A percentile compares a stretch with the other conserved stretches of the same genome.
phyloP scores from a whole-genome alignment of 257 asterid genomes.

The Petrea volubilis region DNA sequence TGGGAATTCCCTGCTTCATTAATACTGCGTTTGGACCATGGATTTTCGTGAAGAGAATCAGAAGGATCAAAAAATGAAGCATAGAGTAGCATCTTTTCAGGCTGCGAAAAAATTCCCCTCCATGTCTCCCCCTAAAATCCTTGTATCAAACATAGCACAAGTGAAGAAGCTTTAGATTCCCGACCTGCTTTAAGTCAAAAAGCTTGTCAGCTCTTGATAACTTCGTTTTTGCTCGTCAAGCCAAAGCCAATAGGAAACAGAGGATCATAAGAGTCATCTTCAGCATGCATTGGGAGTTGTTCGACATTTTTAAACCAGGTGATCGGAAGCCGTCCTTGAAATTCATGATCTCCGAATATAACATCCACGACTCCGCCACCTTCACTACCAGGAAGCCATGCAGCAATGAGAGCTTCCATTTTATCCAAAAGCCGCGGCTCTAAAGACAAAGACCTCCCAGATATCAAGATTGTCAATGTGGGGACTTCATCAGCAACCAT shows the following conservation, averaged over 20 bases:
- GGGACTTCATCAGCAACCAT: conserved; percentile 58
- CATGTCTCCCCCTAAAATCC: no score
- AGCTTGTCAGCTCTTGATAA: conserved; percentile 24
- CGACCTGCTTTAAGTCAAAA: not conserved
- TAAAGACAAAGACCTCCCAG: conserved; percentile 76
- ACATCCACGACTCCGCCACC: conserved; percentile 70
- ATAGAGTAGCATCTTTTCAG: no score
- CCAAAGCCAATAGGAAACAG: conserved; percentile 72
- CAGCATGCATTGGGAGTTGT: conserved; percentile 65
- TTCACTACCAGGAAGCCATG: conserved; percentile 94
- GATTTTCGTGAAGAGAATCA: no score
- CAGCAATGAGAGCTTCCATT: conserved; percentile 70
- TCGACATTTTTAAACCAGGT: conserved; percentile 71
- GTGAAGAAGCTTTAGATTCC: not conserved
- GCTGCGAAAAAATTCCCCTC: no score
- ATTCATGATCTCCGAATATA: conserved; percentile 72
- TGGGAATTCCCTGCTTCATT: not conserved
- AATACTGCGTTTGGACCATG: no score
- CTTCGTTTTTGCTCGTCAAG: conserved; percentile 48
- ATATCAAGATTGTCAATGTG: conserved; percentile 58
- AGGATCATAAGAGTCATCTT: conserved; percentile 50
- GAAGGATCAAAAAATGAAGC: no score
- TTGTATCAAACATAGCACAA: no score
- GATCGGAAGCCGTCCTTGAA: conserved; percentile 70
- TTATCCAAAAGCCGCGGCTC: conserved; percentile 55